phyloP scores from a whole-genome alignment of 163 green algal species.

The Coccomyxa subellipsoidea region DNA sequence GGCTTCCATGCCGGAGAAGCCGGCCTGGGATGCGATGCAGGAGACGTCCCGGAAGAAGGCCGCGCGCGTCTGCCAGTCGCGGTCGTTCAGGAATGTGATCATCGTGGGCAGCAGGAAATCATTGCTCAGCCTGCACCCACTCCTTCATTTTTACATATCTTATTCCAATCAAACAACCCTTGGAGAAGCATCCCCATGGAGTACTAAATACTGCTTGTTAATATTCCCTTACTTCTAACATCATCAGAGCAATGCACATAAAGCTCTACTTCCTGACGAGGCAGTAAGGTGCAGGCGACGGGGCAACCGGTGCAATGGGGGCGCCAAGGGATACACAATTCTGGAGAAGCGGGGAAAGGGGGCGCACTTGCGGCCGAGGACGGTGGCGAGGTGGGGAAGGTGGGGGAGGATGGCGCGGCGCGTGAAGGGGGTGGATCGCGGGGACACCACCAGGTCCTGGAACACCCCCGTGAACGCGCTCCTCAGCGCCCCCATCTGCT shows the following conservation, averaged over 20 bases:
- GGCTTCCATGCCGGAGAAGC: conserved; percentile 66
- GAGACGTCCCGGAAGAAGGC: conserved; percentile 76
- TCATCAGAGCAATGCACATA: no score
- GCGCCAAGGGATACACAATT: background rate
- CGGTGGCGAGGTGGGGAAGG: conserved; percentile 36
- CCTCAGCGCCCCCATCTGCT: conserved; percentile 60
- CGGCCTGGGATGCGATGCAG: conserved; percentile 54
- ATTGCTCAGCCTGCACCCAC: conserved; percentile 60
- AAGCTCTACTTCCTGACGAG: no score
- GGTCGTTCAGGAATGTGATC: conserved; percentile 93
- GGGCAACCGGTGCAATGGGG: no score
- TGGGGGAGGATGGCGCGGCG: conserved; percentile 73
- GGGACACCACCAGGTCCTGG: conserved; percentile 78
- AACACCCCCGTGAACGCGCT: conserved; percentile 67
- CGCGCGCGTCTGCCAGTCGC: conserved; percentile 67
- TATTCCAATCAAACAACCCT: no score
- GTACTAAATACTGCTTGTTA: no score
- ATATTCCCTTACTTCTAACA: no score
- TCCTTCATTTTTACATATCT: no score
- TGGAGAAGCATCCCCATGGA: no score
- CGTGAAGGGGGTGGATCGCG: conserved; percentile 43
- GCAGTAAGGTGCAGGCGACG: no score
- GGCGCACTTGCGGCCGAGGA: conserved; percentile 43
- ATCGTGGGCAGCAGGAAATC: conserved; percentile 88
- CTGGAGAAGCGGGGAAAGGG: background rate